Evolutionary conservation across 2,329 filamentous ascomycete species (phyloP).

Genomic region (Curvularia sp.): DNA sequence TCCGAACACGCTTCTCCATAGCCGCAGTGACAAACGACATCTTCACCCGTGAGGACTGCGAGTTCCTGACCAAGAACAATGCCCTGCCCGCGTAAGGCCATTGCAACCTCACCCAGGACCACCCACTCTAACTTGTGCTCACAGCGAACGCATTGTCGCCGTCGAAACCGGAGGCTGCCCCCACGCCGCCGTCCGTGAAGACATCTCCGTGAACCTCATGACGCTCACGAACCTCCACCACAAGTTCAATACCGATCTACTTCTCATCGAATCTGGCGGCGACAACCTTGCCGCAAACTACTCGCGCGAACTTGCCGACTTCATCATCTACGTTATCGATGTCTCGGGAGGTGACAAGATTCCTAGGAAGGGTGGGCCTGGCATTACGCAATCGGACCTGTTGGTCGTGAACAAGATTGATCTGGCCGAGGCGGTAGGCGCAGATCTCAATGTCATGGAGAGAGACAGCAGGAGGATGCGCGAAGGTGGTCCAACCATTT

Average conservation of each 20-base stretch:
- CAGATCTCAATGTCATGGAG: conserved; percentile 93
- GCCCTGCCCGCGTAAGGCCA: conserved; percentile 72
- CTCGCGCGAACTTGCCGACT: conserved; percentile 91
- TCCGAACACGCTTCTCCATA: conserved; percentile 82
- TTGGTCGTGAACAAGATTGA: conserved; percentile 98
- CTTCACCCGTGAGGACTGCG: conserved; percentile 96
- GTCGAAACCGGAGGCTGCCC: conserved; percentile 98
- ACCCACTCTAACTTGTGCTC: background rate
- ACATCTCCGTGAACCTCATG: conserved; percentile 91
- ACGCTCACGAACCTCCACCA: conserved; percentile 88
- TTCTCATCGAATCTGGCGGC: conserved; percentile 94
- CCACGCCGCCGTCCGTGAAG: conserved; percentile 95
- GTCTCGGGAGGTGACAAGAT: conserved; percentile 97
- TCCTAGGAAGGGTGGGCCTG: conserved; percentile 91
- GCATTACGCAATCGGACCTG: conserved; percentile 95
- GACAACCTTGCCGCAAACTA: conserved; percentile 99
- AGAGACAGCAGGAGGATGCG: conserved; percentile 91
- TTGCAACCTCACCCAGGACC: background rate
- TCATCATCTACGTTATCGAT: conserved; percentile 98
- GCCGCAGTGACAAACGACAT: conserved; percentile 99
- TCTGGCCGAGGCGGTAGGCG: conserved; percentile 86
- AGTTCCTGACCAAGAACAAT: conserved; percentile 88
- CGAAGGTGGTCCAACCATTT: conserved; percentile 93
- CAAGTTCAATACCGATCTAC: conserved; percentile 79
- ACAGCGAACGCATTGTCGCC: conserved; percentile 76